phyloP scores from a whole-genome alignment of 176 grass and related monocot genomes.

The Elaeis guineensis region DNA sequence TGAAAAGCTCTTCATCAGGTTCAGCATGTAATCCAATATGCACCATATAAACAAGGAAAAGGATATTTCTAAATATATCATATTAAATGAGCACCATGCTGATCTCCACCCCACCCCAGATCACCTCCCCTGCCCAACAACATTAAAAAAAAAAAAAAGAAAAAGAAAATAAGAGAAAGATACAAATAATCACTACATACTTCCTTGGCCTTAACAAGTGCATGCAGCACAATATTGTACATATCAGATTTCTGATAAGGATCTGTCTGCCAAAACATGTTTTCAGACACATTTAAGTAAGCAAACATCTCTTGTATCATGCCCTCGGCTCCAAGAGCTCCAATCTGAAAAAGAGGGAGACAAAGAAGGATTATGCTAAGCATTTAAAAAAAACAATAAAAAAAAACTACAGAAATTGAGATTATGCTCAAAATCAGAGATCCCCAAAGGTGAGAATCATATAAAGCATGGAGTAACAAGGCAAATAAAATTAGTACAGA shows the following conservation, averaged over 20 bases:
- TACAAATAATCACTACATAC: slow-evolving; percentile 33
- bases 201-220: slow-evolving; percentile 50
- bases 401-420: too few species aligned
- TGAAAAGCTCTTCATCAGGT: slow-evolving; percentile 10
- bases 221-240: slow-evolving; percentile 48
- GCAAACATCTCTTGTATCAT: slow-evolving; percentile 84
- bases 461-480: too few species aligned
- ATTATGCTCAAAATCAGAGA: too few species aligned
- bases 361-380: slow-evolving; percentile 1
- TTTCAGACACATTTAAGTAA: slow-evolving; percentile 74
- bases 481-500: too few species aligned
- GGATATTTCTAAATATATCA: too few species aligned
- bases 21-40: not conserved
- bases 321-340: slow-evolving; percentile 74
- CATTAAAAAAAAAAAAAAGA: not conserved
- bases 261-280: slow-evolving; percentile 36
- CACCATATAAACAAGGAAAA: too few species aligned
- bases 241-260: slow-evolving; percentile 56
- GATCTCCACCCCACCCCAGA: too few species aligned
- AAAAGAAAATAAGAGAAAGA: not conserved
- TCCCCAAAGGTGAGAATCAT: too few species aligned
- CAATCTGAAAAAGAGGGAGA: slow-evolving; percentile 38
- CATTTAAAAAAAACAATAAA: not conserved
- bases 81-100: too few species aligned
- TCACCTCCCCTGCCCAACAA: too few species aligned